Conservation (phyloP, 179 eudicot species). For the Actinidia arguta region DNA sequence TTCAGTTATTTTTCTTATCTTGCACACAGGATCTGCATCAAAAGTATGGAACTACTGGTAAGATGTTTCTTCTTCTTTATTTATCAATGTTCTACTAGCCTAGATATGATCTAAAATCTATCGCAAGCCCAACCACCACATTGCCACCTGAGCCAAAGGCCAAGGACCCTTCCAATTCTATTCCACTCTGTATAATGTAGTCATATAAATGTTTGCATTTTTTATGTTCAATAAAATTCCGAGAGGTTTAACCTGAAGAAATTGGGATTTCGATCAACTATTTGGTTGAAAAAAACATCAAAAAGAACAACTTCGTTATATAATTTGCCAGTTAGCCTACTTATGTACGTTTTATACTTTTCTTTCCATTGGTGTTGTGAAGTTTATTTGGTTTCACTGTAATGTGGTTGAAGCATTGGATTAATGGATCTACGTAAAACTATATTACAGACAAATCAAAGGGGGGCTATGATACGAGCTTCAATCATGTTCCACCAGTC, state of each 20-base stretch:
- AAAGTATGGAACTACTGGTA: slow-evolving; percentile 64
- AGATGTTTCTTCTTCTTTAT: slow-evolving; percentile 31
- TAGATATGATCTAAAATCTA: neutral
- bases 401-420: neutral
- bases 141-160: neutral
- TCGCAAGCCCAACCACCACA: neutral
- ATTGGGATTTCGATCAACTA: neutral
- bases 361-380: neutral
- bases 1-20: neutral
- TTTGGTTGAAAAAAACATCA: neutral
- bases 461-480: slow-evolving; percentile 27
- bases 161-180: neutral
- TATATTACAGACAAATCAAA: slow-evolving; percentile 50
- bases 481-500: slow-evolving; percentile 35
- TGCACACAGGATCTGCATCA: slow-evolving; percentile 73
- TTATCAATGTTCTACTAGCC: neutral
- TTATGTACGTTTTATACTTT: neutral
- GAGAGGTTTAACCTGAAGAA: neutral
- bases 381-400: neutral
- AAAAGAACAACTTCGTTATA: neutral
- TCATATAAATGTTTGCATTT: neutral
- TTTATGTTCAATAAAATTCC: neutral
- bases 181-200: neutral
- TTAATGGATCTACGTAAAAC: slow-evolving; percentile 5
- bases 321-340: neutral